Percentiles rank a stretch among this genome's conserved stretches.
Evolutionary conservation across 345 rosid species (phyloP).

Genomic region (Luvunga scandens): DNA sequence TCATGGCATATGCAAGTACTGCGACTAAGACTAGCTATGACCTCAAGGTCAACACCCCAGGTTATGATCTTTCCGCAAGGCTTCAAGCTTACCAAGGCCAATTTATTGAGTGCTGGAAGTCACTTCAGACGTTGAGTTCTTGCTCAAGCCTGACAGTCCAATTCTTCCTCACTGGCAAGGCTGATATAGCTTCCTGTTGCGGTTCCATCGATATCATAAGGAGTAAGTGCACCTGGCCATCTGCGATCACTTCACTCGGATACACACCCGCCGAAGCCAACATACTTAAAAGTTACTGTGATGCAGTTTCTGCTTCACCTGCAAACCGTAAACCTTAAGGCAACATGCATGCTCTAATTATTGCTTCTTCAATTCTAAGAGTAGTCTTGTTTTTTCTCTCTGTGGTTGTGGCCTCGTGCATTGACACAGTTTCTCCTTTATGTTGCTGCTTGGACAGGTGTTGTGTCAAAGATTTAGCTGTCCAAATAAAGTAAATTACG

Average conservation of each 20-base stretch:
- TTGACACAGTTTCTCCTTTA: too few species aligned
- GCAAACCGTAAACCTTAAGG: background rate
- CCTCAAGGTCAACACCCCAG: background rate
- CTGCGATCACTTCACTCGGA: background rate
- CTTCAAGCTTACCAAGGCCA: background rate
- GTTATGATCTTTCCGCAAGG: background rate
- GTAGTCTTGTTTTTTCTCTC: too few species aligned
- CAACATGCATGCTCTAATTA: too few species aligned
- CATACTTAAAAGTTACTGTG: background rate
- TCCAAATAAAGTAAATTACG: too few species aligned
- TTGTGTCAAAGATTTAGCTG: too few species aligned
- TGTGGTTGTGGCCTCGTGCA: too few species aligned
- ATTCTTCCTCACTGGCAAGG: background rate
- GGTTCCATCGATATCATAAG: background rate
- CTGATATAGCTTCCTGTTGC: background rate
- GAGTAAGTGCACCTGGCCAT: background rate
- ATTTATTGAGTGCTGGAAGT: background rate
- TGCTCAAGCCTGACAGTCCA: background rate
- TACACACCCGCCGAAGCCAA: background rate
- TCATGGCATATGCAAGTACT: background rate
- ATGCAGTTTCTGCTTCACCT: background rate
- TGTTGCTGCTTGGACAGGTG: too few species aligned
- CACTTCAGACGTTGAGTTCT: background rate
- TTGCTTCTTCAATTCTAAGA: too few species aligned
- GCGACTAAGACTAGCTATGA: background rate